These are phyloP conservation scores for Pisolithus thermaeus DNA, from an alignment of 1,284 basidiomycete genomes.

Conservation along the genomic window DNA sequence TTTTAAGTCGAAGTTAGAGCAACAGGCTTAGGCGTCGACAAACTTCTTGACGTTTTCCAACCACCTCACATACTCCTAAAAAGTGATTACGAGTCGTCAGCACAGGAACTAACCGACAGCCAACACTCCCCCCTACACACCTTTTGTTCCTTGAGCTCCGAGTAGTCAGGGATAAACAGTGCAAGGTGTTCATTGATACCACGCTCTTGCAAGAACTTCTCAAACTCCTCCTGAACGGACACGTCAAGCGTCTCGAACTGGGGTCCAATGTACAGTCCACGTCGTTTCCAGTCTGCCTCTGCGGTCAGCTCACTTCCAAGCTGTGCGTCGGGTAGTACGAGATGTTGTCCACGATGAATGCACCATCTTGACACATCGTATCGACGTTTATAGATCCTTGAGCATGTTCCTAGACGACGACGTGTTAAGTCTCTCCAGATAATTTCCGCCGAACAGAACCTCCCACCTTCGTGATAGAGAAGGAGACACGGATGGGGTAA, in stretches of 20 bases:
- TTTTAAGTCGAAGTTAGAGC: slow-evolving; percentile 4
- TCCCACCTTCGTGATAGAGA: slow-evolving; percentile 79
- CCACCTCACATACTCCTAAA: slow-evolving; percentile 90
- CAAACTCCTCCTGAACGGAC: slow-evolving; percentile 55
- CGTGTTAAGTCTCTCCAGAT: slow-evolving; percentile 1
- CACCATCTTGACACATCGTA: slow-evolving; percentile 77
- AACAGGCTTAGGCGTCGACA: slow-evolving; percentile 55
- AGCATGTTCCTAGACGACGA: slow-evolving; percentile 30
- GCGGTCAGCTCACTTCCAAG: slow-evolving; percentile 77
- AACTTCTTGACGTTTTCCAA: slow-evolving; percentile 81
- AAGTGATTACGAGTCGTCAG: slow-evolving; percentile 9
- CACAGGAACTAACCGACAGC: background rate
- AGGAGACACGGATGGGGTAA: slow-evolving; percentile 72
- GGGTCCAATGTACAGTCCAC: slow-evolving; percentile 90
- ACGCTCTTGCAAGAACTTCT: slow-evolving; percentile 41
- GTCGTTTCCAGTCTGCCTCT: slow-evolving; percentile 90
- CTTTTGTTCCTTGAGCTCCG: slow-evolving; percentile 88
- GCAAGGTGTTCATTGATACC: slow-evolving; percentile 82
- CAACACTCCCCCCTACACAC: slow-evolving; percentile 33
- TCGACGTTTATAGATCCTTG: slow-evolving; percentile 76
- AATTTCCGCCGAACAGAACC: background rate
- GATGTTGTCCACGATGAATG: slow-evolving; percentile 86
- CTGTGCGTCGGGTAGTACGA: slow-evolving; percentile 73
- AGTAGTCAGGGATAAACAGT: slow-evolving; percentile 78
- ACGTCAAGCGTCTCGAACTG: slow-evolving; percentile 91